phyloP scores from a whole-genome alignment of 257 asterid species.

The Leonotis leonurus region DNA sequence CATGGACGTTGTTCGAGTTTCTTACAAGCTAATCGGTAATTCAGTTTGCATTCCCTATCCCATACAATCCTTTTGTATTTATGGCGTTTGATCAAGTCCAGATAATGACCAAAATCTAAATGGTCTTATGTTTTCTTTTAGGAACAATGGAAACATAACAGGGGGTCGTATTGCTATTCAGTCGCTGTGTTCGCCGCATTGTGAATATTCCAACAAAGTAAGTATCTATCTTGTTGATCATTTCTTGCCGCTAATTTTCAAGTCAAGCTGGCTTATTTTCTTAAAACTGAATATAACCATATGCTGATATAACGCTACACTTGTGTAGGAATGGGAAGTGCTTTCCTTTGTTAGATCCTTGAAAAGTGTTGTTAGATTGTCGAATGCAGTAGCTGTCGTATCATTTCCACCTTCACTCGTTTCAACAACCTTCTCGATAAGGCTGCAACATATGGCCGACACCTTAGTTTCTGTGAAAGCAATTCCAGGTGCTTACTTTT shows the following conservation, averaged over 20 bases:
- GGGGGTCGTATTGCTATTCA: constrained; percentile 79
- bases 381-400: constrained; percentile 82
- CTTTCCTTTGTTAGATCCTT: constrained; percentile 74
- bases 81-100: background rate
- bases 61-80: background rate
- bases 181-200: constrained; percentile 85
- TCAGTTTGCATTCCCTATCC: constrained; percentile 1
- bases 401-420: constrained; percentile 82
- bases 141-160: constrained; percentile 43
- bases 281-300: background rate
- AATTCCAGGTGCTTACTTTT: constrained; percentile 55
- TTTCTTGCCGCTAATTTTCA: constrained; percentile 6
- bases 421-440: constrained; percentile 56
- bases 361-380: constrained; percentile 56
- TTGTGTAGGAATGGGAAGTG: constrained; percentile 77
- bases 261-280: background rate
- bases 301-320: constrained; percentile 3
- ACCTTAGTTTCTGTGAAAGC: constrained; percentile 80
- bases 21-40: constrained; percentile 62
- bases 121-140: constrained; percentile 26
- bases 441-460: constrained; percentile 97
- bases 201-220: constrained; percentile 73
- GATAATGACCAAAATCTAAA: background rate
- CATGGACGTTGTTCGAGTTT: constrained; percentile 64
- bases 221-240: background rate